Percentiles rank a stretch among this genome's conserved stretches.
Evolutionary conservation across 1,284 basidiomycete species (phyloP).

Genomic region (Trichosporon faecale): DNA sequence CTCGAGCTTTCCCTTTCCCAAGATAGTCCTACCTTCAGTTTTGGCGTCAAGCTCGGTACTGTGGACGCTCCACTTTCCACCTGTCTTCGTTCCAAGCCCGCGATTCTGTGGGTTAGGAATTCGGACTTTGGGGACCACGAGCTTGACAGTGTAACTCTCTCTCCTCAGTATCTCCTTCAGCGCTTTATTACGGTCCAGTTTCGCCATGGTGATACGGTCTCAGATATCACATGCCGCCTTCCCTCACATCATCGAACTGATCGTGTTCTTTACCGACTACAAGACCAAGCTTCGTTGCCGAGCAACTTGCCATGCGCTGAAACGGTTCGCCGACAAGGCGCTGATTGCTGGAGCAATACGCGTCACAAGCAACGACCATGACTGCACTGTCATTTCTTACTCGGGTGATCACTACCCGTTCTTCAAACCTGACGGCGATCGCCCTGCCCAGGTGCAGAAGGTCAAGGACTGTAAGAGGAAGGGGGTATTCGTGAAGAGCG

Average conservation of each 20-base stretch:
- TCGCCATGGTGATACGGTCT: no score
- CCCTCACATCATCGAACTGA: not conserved
- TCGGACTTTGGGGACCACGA: no score
- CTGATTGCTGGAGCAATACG: not conserved
- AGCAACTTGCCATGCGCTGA: not conserved
- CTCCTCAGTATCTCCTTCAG: no score
- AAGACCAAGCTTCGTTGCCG: not conserved
- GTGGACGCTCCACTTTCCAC: no score
- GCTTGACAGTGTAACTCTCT: no score
- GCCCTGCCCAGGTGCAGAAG: not conserved
- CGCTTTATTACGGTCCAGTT: no score
- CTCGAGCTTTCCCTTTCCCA: no score
- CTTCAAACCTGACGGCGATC: not conserved
- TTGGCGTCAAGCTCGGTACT: no score
- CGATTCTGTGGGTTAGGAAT: no score
- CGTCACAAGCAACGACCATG: not conserved
- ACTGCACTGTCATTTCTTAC: not conserved
- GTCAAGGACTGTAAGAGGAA: not conserved
- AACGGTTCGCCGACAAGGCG: not conserved
- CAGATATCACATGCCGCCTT: no score
- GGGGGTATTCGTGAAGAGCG: not conserved
- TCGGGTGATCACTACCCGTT: not conserved
- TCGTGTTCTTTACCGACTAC: not conserved
- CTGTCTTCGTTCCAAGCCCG: no score
- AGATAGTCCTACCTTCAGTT: no score